phyloP scores from a whole-genome alignment of 495 filamentous ascomycete genomes.

The Podospora australis region DNA sequence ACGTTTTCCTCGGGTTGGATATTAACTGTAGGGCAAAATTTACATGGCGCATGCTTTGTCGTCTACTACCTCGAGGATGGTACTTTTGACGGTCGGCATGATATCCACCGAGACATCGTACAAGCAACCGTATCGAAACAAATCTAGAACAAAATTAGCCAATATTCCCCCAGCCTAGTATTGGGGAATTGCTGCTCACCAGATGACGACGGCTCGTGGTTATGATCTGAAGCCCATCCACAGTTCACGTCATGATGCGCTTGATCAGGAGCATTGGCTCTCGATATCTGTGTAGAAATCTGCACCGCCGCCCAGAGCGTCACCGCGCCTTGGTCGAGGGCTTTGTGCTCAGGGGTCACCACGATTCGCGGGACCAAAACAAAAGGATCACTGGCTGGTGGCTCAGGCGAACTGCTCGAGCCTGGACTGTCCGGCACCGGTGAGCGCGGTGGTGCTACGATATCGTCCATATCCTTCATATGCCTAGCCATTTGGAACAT shows the following conservation, averaged over 20 bases:
- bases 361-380: conserved; percentile 36
- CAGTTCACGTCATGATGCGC: conserved; percentile 5
- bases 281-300: conserved; percentile 33
- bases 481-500: conserved; percentile 11
- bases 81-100: conserved; percentile 22
- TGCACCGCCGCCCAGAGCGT: conserved; percentile 44
- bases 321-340: conserved; percentile 26
- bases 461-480: conserved; percentile 3
- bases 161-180: background rate
- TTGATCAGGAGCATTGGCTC: conserved; percentile 10
- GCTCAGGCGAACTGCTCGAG: background rate
- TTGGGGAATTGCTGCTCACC: background rate
- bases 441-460: background rate
- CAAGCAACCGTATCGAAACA: conserved; percentile 33
- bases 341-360: conserved; percentile 48
- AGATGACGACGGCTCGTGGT: background rate
- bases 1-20: conserved; percentile 30
- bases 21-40: conserved; percentile 14
- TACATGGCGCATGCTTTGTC: conserved; percentile 23
- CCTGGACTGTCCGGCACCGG: conserved; percentile 3
- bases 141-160: conserved; percentile 9
- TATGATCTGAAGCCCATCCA: background rate
- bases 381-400: conserved; percentile 17
- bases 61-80: conserved; percentile 33
- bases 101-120: conserved; percentile 36